These are phyloP conservation scores for Quercus tomentella DNA, from an alignment of 331 rosid genomes.

Conservation along the genomic window DNA sequence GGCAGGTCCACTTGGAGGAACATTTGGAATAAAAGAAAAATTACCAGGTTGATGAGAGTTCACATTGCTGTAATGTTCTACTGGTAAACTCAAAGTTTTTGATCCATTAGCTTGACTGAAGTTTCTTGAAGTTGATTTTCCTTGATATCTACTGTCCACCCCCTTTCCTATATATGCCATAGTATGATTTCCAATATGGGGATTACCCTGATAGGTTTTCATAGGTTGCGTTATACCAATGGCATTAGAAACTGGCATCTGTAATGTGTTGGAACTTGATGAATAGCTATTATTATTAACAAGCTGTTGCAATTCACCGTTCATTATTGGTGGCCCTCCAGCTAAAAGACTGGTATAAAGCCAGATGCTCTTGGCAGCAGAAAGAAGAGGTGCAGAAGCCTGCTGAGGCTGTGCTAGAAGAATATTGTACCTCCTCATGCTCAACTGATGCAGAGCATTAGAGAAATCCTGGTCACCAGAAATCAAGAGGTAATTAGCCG, in stretches of 20 bases:
- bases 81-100: conserved; percentile 38
- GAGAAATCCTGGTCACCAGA: conserved; percentile 88
- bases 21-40: conserved; percentile 18
- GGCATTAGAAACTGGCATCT: conserved; percentile 24
- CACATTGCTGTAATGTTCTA: conserved; percentile 18
- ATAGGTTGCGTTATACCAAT: conserved; percentile 23
- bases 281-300: conserved; percentile 16
- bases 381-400: conserved; percentile 55
- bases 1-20: conserved; percentile 35
- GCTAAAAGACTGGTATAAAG: conserved; percentile 63
- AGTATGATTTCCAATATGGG: conserved; percentile 4
- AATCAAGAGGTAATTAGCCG: conserved; percentile 76
- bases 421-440: conserved; percentile 78
- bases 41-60: conserved; percentile 33
- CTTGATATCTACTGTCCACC: conserved; percentile 40
- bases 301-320: conserved; percentile 55
- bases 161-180: neutral
- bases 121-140: conserved; percentile 22
- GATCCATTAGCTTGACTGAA: conserved; percentile 32
- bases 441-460: conserved; percentile 77
- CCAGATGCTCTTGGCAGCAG: conserved; percentile 84
- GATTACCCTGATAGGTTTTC: conserved; percentile 15
- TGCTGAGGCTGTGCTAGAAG: conserved; percentile 77
- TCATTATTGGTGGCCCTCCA: conserved; percentile 62
- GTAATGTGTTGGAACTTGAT: conserved; percentile 27